A percentile compares a stretch with the other conserved stretches of the same genome.
Conservation (phyloP, 495 filamentous ascomycete species). For the Trichoderma virens region DNA sequence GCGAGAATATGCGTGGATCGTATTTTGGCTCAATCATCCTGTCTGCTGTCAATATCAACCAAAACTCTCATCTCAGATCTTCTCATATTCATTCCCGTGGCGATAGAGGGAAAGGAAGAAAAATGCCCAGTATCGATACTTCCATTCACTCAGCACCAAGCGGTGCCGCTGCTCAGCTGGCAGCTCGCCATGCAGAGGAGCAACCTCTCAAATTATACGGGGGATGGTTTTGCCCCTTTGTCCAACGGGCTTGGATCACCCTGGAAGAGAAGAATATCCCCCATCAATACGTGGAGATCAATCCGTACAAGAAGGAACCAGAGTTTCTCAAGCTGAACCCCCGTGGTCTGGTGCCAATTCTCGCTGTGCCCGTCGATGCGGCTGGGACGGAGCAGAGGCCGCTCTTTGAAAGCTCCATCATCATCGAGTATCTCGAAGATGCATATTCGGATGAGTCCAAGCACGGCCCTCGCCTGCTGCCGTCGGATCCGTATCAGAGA, state of each 20-base stretch:
- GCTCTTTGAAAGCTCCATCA: slow-evolving; percentile 58
- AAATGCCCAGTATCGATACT: slow-evolving; percentile 26
- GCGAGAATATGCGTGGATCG: no score
- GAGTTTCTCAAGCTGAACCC: slow-evolving; percentile 60
- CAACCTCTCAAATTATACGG: slow-evolving; percentile 41
- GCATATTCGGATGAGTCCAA: slow-evolving; percentile 33
- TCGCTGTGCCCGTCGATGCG: slow-evolving; percentile 26
- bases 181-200: slow-evolving; percentile 23
- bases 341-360: slow-evolving; percentile 60
- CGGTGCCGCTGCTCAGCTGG: slow-evolving; percentile 29
- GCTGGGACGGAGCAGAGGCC: slow-evolving; percentile 39
- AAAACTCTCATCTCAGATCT: no score
- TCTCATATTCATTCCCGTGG: not conserved
- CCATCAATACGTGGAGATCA: slow-evolving; percentile 66
- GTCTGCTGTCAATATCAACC: no score
- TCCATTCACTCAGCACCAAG: slow-evolving; percentile 21
- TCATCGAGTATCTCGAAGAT: slow-evolving; percentile 67
- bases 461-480: slow-evolving; percentile 42
- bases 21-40: no score
- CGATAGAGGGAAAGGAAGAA: no score
- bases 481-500: slow-evolving; percentile 46
- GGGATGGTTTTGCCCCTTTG: slow-evolving; percentile 48
- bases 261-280: slow-evolving; percentile 63
- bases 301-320: slow-evolving; percentile 60
- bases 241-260: slow-evolving; percentile 60